Conservation (phyloP, 805 yeast species). For the Candida sithepensis region DNA sequence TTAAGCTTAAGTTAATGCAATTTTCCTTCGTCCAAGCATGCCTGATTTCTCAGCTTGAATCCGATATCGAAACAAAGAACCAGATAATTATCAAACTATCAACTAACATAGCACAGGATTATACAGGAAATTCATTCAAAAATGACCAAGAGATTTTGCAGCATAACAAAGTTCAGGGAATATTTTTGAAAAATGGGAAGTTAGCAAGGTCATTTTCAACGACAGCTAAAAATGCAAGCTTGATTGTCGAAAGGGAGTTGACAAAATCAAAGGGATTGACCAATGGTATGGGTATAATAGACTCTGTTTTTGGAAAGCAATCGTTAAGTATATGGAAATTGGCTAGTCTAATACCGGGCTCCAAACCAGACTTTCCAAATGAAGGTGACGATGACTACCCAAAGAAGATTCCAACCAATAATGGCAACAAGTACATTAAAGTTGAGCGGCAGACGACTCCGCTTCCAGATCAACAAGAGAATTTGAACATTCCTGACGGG, state of each 20-base stretch:
- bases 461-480: not conserved
- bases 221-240: slow-evolving; percentile 6
- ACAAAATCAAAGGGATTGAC: not conserved
- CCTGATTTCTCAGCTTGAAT: slow-evolving; percentile 8
- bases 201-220: slow-evolving; percentile 12
- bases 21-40: slow-evolving; percentile 11
- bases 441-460: not conserved
- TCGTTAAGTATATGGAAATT: not conserved
- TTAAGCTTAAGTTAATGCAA: slow-evolving; percentile 6
- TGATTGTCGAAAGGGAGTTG: not conserved
- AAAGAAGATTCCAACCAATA: not conserved
- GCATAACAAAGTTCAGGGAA: slow-evolving; percentile 14
- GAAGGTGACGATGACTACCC: not conserved
- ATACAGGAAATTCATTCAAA: slow-evolving; percentile 12
- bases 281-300: not conserved
- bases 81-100: slow-evolving; percentile 22
- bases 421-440: not conserved
- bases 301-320: not conserved
- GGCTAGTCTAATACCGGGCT: not conserved
- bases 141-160: slow-evolving; percentile 17
- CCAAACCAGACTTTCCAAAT: no score
- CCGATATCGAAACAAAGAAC: slow-evolving; percentile 17
- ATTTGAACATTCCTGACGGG: not conserved
- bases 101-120: slow-evolving; percentile 19
- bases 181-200: slow-evolving; percentile 16